A percentile compares a stretch with the other conserved stretches of the same genome.
These are phyloP conservation scores for Claviceps arundinis DNA, from an alignment of 2,329 filamentous ascomycete species.

Conservation along the genomic window DNA sequence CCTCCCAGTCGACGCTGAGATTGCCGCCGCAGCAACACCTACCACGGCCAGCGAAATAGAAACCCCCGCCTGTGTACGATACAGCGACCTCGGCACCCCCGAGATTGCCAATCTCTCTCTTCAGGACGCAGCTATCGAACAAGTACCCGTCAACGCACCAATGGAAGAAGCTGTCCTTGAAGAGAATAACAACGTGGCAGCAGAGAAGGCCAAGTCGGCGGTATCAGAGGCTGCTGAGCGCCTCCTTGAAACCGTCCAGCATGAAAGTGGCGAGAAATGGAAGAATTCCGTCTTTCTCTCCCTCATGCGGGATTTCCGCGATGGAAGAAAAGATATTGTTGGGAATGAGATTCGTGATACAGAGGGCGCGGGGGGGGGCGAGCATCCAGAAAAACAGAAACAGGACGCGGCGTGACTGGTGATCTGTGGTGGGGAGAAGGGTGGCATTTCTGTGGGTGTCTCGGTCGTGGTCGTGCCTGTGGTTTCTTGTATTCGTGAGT, in stretches of 20 bases:
- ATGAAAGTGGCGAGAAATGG: slow-evolving; percentile 33
- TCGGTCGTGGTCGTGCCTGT: too few species aligned
- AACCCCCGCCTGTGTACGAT: slow-evolving; percentile 4
- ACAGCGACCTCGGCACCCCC: slow-evolving; percentile 18
- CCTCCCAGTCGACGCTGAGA: slow-evolving; percentile 11
- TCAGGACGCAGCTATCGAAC: slow-evolving; percentile 2
- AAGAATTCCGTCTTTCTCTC: slow-evolving; percentile 31
- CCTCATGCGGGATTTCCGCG: slow-evolving; percentile 31
- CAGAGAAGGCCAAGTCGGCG: slow-evolving; percentile 18
- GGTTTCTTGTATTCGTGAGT: too few species aligned
- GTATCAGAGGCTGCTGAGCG: slow-evolving; percentile 29
- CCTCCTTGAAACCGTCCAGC: slow-evolving; percentile 29
- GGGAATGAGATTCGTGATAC: slow-evolving; percentile 26
- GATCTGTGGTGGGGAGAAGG: too few species aligned
- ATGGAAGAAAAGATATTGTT: slow-evolving; percentile 30
- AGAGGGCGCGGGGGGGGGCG: slow-evolving; percentile 5
- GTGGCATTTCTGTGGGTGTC: too few species aligned
- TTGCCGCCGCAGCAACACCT: background rate
- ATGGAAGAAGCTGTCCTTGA: slow-evolving; percentile 3
- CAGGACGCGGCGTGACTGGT: slow-evolving; percentile 8
- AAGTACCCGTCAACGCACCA: slow-evolving; percentile 5
- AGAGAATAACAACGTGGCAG: slow-evolving; percentile 1
- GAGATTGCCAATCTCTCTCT: slow-evolving; percentile 22
- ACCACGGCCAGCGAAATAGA: background rate
- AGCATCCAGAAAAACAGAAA: background rate